Conservation (phyloP, 768 basidiomycete genomes). For the Tephrocybe sp. region DNA sequence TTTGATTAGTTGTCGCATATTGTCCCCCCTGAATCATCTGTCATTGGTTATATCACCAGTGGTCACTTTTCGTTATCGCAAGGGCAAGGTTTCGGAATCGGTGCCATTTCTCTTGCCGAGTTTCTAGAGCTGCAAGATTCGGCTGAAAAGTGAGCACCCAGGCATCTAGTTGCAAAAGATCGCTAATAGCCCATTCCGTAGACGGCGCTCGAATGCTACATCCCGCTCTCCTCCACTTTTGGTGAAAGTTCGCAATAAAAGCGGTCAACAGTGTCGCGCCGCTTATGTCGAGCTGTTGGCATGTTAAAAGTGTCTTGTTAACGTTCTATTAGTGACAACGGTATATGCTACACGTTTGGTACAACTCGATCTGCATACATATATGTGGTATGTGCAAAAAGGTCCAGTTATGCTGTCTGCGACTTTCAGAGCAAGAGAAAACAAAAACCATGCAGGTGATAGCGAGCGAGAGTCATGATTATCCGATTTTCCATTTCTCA, state of each 20-base stretch:
- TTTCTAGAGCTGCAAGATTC: constrained; percentile 55
- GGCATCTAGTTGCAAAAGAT: not conserved
- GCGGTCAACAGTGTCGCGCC: constrained; percentile 50
- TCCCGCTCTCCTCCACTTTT: constrained; percentile 32
- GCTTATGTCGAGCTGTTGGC: constrained; percentile 40
- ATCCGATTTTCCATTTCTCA: constrained; percentile 70
- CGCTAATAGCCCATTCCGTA: constrained; percentile 10
- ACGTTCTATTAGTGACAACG: not conserved
- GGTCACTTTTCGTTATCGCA: constrained; percentile 79
- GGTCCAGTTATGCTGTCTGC: constrained; percentile 4
- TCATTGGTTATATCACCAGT: constrained; percentile 83
- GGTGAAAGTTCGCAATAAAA: constrained; percentile 64
- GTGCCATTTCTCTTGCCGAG: constrained; percentile 57
- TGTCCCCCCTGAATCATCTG: constrained; percentile 35
- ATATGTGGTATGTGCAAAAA: not conserved
- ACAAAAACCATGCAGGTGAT: not conserved
- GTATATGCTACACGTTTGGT: too few species aligned
- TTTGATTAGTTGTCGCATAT: constrained; percentile 41
- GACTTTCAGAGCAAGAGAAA: not conserved
- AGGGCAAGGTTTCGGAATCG: constrained; percentile 78
- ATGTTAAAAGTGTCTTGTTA: constrained; percentile 5
- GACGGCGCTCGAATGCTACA: constrained; percentile 25
- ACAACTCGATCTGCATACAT: not conserved
- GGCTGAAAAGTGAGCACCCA: constrained; percentile 26
- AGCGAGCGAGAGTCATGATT: constrained; percentile 1